Base-by-base conservation (phyloP, 1,284 basidiomycete species). In the Tilletia horrida region DNA sequence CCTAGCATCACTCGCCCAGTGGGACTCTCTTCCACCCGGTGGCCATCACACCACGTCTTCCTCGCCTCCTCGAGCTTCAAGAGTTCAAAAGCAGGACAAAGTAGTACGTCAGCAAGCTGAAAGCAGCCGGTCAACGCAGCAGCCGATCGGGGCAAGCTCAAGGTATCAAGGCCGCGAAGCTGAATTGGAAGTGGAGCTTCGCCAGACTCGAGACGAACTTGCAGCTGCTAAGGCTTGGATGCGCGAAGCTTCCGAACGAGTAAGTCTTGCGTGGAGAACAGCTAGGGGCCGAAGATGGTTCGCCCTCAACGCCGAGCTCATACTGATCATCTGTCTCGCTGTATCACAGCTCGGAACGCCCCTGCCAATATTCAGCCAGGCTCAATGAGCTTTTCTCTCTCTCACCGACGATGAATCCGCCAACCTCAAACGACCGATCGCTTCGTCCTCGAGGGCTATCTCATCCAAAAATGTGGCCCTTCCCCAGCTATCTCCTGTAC, bases 201-300 rank as follows among this genome's bases (percentile, higher is more conserved):
- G 55, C 55, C 29, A 35, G 31, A 40, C 55, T 4, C 55, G 55
- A 16, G 55, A 59, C 55, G 55, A 59, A 35, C 55, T 59, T 2
- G 55, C 55, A 13, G 27, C 31, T 8, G 55, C 55, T 7, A 11
- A 40, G 18, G 55, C 31, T 16, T 59, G 55, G 55, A 59, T 59
- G 55, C 55, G 55, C 27, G 27, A 59, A 21, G 55, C 55, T 16
- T 35, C 27, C 27, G 55, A 59, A 59, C 25, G 27, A 27, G 55
- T 59, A 40, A 13, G 55, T 59, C 23, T 55, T 2, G 8, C 7
- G 18, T n/a, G n/a, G n/a, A n/a, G n/a, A n/a, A n/a, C 6, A 40
- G 35, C 35, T 4, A 40, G 35, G 35, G 35, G 4, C 45, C 45
- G n/a, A n/a, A n/a, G n/a, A n/a, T n/a, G n/a, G n/a, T n/a, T 48